Evolutionary conservation across 306 rosid species (phyloP), one percentile per base, ranked within the genome.

Genomic region (Oemleria cerasiformis): DNA sequence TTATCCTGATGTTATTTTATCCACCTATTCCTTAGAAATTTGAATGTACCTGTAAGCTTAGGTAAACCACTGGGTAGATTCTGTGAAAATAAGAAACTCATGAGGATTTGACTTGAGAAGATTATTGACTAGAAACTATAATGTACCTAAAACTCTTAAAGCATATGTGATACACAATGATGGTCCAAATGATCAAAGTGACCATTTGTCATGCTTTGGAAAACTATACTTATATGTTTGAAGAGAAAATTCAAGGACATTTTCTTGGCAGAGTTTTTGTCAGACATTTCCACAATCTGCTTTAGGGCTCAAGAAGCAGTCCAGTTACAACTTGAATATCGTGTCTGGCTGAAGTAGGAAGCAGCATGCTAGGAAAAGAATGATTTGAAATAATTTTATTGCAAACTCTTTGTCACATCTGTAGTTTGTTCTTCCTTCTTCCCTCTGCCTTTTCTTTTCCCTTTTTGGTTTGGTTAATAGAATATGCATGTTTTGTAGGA

Each of bases 401-500:
- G 39, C n/a, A 55, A 51, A 44, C 38, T 40, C 7, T 59, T n/a
- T 49, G 56, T 17, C 25, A 25, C 13, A 20, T 54, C 11, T n/a
- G 44, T 45, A 25, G 8, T 7, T 55, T 57, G 63, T 58, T 25
- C 41, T 16, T 51, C 0, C 14, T 58, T 25, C 41, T 16, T 51
- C 0, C 14, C 17, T 36, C 23, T 16, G 41, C 48, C 9, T 6
- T 58, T 9, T 4, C 38, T 8, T 54, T 30, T 55, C 16, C 10
- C 17, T 20, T n/a, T n/a, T 9, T 19, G 17, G 65, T 0, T 9
- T n/a, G 30, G 58, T 57, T 70, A 70, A 43, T 50, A 13, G 61
- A 57, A 30, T 73, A 16, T 49, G 5, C 51, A 11, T 63, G 50
- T 56, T 47, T 67, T 74, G 73, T 67, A 84, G 85, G 79, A 70